Evolutionary conservation across 2,329 filamentous ascomycete species (phyloP).

Genomic region (Monosporascus sp.): DNA sequence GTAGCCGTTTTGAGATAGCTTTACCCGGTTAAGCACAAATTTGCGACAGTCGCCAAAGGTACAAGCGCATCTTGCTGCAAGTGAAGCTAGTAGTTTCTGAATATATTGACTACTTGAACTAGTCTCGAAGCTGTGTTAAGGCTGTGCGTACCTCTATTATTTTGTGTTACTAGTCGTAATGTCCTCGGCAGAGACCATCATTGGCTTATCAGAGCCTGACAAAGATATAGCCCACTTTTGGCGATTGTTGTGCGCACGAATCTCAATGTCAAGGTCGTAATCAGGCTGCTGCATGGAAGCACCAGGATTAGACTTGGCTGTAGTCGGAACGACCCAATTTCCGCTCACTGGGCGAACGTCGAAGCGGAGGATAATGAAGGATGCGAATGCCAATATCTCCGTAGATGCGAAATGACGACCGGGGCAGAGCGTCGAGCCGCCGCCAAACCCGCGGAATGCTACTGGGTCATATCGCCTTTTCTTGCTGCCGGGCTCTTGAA

Average conservation of each 20-base stretch:
- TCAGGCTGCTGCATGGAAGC: not conserved
- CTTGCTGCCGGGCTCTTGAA: not conserved
- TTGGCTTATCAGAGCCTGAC: not conserved
- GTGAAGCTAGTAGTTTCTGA: too few relatives aligned
- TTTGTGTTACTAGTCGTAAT: too few relatives aligned
- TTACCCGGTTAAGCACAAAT: too few relatives aligned
- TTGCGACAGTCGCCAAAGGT: too few relatives aligned
- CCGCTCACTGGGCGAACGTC: not conserved
- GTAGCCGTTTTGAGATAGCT: too few relatives aligned
- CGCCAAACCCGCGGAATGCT: conserved; percentile 1
- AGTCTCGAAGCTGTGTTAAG: too few relatives aligned
- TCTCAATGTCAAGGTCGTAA: not conserved
- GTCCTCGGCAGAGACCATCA: not conserved
- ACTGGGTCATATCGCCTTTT: not conserved
- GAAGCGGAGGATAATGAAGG: not conserved
- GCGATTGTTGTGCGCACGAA: not conserved
- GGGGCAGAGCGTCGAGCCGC: not conserved
- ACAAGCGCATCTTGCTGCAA: too few relatives aligned
- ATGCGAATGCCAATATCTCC: not conserved
- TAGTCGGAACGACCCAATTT: not conserved
- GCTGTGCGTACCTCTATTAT: too few relatives aligned
- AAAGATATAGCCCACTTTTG: not conserved
- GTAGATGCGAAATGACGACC: conserved; percentile 1
- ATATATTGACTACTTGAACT: too few relatives aligned
- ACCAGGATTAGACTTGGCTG: not conserved